Base-by-base conservation (phyloP, 1,139 yeast genomes). In the Yamadazyma aaseri region DNA sequence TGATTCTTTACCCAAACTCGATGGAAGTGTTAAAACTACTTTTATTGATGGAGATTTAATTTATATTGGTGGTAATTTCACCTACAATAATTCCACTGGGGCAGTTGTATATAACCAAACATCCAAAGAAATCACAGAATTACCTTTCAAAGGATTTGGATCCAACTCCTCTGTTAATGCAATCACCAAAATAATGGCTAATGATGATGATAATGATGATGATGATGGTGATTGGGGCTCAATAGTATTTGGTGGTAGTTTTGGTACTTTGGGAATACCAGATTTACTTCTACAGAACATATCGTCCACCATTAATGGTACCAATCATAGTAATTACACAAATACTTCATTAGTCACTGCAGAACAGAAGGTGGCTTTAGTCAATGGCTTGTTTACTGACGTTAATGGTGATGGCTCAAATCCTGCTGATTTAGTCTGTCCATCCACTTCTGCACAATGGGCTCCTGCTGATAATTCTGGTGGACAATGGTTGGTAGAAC, bases 81-180 rank as follows among this genome's bases (percentile, higher is more conserved):
- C 70, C 11, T 81, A 58, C 50, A 65, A 76, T 39, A 59, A 67
- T 26, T 70, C 84, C 0, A 60, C 72, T 41, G 86, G 92, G 33
- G 84, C 77, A 0, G 81, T 86, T 8, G 60, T 79, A 7, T 90
- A 86, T 68, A 72, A 86, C 53, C 53, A 63, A n/a, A 47, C 71
- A 0, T 50, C 73, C 3, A 50, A 66, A 14, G 33, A 60, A 2
- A 60, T 86, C 26, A 39, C 53, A 2, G 58, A 74, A 7, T 67
- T 86, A 1, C 81, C 85, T 1, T 92, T 92, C 60, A 73, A 74
- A 25, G 98, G 98, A 0, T 89, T 92, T 54, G 81, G 81, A 6
- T 51, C 68, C 28, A 67, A 75, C 37, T 67, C 92, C 0, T 45
- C 52, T 1, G 73, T 92, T 14, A 79, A 81, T 43, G 68, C 94